Conservation (phyloP, 306 rosid genomes). For the Lablab purpureus region DNA sequence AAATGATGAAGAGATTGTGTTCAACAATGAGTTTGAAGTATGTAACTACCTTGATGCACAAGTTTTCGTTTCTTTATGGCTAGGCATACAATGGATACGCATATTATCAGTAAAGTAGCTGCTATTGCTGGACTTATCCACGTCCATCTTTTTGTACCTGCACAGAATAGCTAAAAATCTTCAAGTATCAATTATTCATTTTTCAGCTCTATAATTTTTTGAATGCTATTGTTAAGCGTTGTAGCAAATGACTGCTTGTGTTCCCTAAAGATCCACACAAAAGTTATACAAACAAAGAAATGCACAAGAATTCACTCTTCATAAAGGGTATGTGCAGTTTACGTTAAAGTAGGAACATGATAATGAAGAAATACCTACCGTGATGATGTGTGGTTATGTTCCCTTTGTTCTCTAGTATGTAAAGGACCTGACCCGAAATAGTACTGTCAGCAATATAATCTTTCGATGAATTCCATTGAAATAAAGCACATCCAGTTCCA, state of each 20-base stretch:
- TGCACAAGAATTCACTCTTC: no score
- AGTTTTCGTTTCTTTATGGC: not conserved
- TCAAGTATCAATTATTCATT: not conserved
- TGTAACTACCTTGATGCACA: not conserved
- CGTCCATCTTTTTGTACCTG: constrained; percentile 24
- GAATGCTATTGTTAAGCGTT: no score
- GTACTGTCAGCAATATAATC: not conserved
- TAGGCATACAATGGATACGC: not conserved
- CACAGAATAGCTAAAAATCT: not conserved
- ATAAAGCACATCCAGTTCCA: not conserved
- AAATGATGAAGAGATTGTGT: no score
- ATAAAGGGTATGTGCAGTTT: no score
- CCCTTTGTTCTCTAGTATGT: not conserved
- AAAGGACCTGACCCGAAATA: not conserved
- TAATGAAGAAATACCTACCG: no score
- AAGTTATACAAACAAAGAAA: no score
- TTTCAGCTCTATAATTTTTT: not conserved
- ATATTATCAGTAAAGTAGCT: not conserved
- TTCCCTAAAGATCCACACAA: no score
- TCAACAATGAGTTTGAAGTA: no score
- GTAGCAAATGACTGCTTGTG: no score
- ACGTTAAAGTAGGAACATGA: no score
- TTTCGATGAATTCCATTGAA: not conserved
- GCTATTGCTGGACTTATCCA: not conserved
- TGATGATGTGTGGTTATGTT: not conserved